Conservation (phyloP, 1,284 basidiomycete species). For the Microbotryum intermedium region DNA sequence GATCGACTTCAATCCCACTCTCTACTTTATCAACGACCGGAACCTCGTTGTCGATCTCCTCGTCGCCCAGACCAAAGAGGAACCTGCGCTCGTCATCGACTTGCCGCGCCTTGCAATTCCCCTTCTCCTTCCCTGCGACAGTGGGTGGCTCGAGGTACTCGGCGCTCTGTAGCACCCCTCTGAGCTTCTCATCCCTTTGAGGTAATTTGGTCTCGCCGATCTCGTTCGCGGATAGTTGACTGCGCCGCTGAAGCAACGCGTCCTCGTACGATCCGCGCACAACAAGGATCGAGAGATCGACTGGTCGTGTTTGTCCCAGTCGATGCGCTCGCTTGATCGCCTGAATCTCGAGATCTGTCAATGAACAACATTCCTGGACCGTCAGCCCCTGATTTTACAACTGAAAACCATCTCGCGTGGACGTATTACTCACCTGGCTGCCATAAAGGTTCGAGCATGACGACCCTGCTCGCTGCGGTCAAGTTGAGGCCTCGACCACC, state of each 20-base stretch:
- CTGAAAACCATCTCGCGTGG: no score
- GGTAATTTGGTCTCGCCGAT: constrained; percentile 20
- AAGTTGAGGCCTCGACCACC: constrained; percentile 26
- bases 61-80: not conserved
- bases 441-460: constrained; percentile 27
- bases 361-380: no score
- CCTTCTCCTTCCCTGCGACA: not conserved
- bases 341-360: constrained; percentile 19
- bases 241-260: constrained; percentile 10
- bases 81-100: not conserved
- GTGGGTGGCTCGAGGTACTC: constrained; percentile 16
- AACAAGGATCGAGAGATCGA: constrained; percentile 21
- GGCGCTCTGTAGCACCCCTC: constrained; percentile 11
- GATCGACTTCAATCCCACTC: no score
- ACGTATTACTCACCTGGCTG: constrained; percentile 7
- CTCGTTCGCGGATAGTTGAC: constrained; percentile 9
- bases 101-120: not conserved
- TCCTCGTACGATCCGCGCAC: constrained; percentile 19
- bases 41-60: not conserved
- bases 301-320: constrained; percentile 21
- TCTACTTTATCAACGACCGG: not conserved
- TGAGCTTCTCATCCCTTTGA: constrained; percentile 14
- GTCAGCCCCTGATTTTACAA: no score
- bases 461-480: constrained; percentile 15
- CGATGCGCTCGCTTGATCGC: constrained; percentile 26